phyloP scores from a whole-genome alignment of 2,329 filamentous ascomycete species.

The Trichoderma breve region DNA sequence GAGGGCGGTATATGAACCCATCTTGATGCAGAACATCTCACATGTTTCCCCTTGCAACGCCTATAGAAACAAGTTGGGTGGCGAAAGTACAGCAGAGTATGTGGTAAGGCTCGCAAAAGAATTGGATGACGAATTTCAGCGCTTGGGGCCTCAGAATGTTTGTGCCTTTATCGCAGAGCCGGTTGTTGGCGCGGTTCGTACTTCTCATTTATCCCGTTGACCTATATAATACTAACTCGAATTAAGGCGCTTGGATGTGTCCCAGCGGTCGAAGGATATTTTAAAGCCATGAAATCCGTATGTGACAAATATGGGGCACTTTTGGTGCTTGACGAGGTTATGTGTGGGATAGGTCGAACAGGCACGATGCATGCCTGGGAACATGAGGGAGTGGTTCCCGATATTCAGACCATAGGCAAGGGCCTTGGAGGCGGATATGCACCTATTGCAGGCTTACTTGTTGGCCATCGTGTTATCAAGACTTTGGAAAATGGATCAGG shows the following conservation, averaged over 20 bases:
- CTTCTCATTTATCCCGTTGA: constrained; percentile 16
- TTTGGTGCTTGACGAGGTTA: constrained; percentile 61
- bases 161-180: constrained; percentile 52
- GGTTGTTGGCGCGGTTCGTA: constrained; percentile 39
- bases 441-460: constrained; percentile 46
- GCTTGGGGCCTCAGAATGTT: constrained; percentile 45
- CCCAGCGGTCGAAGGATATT: constrained; percentile 51
- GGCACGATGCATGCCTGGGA: constrained; percentile 64
- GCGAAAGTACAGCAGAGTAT: constrained; percentile 30
- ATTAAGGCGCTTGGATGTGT: constrained; percentile 46
- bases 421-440: constrained; percentile 62
- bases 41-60: not conserved
- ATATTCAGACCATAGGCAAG: constrained; percentile 66
- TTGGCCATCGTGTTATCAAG: not conserved
- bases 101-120: constrained; percentile 41
- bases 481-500: not conserved
- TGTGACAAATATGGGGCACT: constrained; percentile 56
- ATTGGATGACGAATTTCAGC: constrained; percentile 47
- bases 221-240: not conserved
- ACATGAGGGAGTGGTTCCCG: constrained; percentile 56
- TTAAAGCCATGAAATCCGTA: constrained; percentile 49
- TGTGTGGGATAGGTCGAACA: constrained; percentile 65
- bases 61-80: not conserved
- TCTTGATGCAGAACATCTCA: not conserved
- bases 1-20: not conserved